These are phyloP conservation scores for Hericium rajendrae DNA, from an alignment of 768 basidiomycete genomes.

Conservation along the genomic window DNA sequence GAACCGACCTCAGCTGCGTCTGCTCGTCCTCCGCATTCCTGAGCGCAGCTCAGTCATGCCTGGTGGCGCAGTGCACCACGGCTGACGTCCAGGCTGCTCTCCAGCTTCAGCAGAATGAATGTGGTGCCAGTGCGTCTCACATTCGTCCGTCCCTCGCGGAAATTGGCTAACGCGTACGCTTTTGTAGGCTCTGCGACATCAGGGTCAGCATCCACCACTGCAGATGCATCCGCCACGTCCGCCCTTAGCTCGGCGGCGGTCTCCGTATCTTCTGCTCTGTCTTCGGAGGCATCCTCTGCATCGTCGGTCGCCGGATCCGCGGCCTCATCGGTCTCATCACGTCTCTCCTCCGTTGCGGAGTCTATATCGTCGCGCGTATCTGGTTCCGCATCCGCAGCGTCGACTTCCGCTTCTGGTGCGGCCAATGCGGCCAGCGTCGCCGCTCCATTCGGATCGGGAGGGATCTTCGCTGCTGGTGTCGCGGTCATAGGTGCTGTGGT, in stretches of 20 bases:
- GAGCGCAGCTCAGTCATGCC: not conserved
- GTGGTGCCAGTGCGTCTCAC: not conserved
- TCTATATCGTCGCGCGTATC: not conserved
- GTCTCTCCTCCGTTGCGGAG: not conserved
- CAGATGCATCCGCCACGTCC: not conserved
- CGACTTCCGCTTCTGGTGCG: not conserved
- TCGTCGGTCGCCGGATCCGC: not conserved
- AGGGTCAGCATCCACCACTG: not conserved
- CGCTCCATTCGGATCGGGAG: too few species aligned
- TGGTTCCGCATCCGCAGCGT: not conserved
- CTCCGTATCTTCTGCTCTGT: not conserved
- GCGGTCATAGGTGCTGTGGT: too few species aligned
- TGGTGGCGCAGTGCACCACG: not conserved
- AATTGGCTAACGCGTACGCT: not conserved
- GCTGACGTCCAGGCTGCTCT: not conserved
- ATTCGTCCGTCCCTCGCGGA: not conserved
- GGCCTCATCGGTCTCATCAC: not conserved
- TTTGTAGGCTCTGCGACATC: not conserved
- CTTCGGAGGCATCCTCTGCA: not conserved
- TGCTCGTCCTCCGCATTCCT: not conserved
- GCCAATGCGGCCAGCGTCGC: not conserved
- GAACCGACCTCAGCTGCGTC: not conserved
- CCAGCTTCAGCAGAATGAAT: not conserved
- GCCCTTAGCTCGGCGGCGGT: not conserved
- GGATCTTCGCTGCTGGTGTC: too few species aligned